Evolutionary conservation across 2,329 filamentous ascomycete genomes (phyloP), one percentile per base, ranked within the genome.

Genomic region (Aspergillus fructus): DNA sequence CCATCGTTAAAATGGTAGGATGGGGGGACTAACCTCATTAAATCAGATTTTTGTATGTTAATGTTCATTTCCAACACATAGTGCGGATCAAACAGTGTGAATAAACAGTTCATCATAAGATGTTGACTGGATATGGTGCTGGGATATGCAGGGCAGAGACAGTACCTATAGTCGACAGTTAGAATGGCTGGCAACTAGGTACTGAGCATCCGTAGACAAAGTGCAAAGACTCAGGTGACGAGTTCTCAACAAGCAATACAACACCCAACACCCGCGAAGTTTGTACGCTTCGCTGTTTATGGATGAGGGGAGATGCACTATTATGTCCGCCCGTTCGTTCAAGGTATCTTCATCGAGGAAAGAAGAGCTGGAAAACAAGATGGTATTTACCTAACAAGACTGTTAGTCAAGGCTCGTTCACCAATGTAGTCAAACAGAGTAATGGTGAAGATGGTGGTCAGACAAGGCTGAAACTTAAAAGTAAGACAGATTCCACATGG

Each of bases 391-490:
- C 72, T 74, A 67, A 64, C 58, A 59, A 56, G 60, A 30, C 58
- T 66, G 65, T 74, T 71, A 74, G 71, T 66, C 54, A 59, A 66
- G 60, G 60, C 62, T 62, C 57, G 23, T 50, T 41, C 39, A 46
- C 49, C 55, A 58, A 42, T 56, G 53, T 17, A 55, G 58, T 66
- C 55, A 58, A 58, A 57, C 46, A 54, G 56, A 61, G 55, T 42
- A 47, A 59, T 57, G 54, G 60, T 46, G 59, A 49, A 59, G 68
- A 49, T 39, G 19, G 19, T 55, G 47, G 75, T 86, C 84, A 86
- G 83, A 86, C 84, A 86, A 86, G 84, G 84, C 84, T 86, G 84
- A 86, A 86, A 86, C 84, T 87, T 84, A 78, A n/a, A n/a, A 73
- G 68, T 45, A 75, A 67, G 79, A 85, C 82, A 83, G 79, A 80